Conservation (phyloP, 805 yeast species). For the Wickerhamomyces sydowiorum region DNA sequence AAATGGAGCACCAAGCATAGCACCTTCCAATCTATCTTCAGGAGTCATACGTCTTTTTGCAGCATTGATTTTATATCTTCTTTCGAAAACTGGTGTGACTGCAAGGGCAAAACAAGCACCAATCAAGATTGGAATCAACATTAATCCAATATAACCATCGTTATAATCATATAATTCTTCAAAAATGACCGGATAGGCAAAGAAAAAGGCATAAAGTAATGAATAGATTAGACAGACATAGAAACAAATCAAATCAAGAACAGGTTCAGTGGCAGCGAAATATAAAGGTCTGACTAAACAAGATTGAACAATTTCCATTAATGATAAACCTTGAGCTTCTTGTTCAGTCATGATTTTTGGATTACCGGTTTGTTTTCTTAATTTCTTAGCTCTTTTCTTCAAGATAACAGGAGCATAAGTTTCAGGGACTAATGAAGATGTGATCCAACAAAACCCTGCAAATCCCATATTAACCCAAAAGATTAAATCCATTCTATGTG, state of each 20-base stretch:
- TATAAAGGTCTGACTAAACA: constrained; percentile 78
- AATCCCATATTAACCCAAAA: constrained; percentile 93
- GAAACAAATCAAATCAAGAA: constrained; percentile 73
- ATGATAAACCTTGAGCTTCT: constrained; percentile 72
- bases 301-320: constrained; percentile 62
- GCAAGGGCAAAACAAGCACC: constrained; percentile 74
- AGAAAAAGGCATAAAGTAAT: constrained; percentile 88
- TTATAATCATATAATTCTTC: constrained; percentile 68
- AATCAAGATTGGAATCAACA: constrained; percentile 85
- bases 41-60: constrained; percentile 60
- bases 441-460: constrained; percentile 78
- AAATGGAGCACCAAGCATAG: constrained; percentile 78
- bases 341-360: constrained; percentile 86
- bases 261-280: constrained; percentile 77
- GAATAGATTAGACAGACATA: constrained; percentile 88
- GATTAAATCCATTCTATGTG: constrained; percentile 63
- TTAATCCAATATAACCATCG: constrained; percentile 76
- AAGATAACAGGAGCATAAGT: constrained; percentile 83
- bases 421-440: constrained; percentile 69
- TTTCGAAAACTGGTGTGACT: constrained; percentile 74
- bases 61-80: constrained; percentile 45
- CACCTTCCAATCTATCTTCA: constrained; percentile 76
- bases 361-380: constrained; percentile 79
- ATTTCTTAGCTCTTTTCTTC: constrained; percentile 53
- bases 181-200: constrained; percentile 91